Evolutionary conservation across 2,329 filamentous ascomycete genomes (phyloP), one percentile per base, ranked within the genome.

Genomic region (Pyrenophora tritici-repentis): DNA sequence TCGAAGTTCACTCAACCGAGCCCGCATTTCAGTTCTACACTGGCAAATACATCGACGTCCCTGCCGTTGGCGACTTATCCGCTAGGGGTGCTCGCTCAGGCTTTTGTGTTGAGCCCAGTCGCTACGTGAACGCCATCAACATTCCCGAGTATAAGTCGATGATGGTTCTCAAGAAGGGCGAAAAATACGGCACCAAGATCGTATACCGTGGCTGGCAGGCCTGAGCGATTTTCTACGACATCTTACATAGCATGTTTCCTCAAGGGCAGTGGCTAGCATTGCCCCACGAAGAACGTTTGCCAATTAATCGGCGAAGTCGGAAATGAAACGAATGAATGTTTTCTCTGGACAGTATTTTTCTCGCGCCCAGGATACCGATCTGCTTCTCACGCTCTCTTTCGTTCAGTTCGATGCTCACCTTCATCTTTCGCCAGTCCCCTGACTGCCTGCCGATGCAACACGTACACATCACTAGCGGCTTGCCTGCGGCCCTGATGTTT

Each of bases 21-120:
- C 94, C 94, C 0, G 90, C 91, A 0, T 97, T 97, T 80, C 93
- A 97, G 74, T 96, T 97, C 77, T 97, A 97, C 76, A 95, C 91
- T 0, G 94, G 93, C 59, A 87, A 89, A 68, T 87, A 86, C 68
- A 91, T 95, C 59, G 78, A 94, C 63, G 87, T 96, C 10, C 87
- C 89, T 0, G 87, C 74, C 51, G 78, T 79, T 17, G 79, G 77
- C 26, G 80, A 78, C 2, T 73, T 83, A 22, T 84, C 87, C 0
- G 86, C 87, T 1, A 83, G 90, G 41, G 83, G 81, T 0, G 69
- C 84, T 3, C 83, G 91, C 41, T 85, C 86, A 37, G 93, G 89
- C 0, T 95, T 97, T 78, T 96, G 91, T 73, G 87, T 96, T 36
- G 94, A 99, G 79, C 92, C 93, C 0, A 90, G 89, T 66, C 85